Percentiles rank a stretch among this genome's conserved stretches.
These are phyloP conservation scores for Neckera pumila DNA, from an alignment of 225 moss, liverwort and hornwort genomes.

Conservation along the genomic window DNA sequence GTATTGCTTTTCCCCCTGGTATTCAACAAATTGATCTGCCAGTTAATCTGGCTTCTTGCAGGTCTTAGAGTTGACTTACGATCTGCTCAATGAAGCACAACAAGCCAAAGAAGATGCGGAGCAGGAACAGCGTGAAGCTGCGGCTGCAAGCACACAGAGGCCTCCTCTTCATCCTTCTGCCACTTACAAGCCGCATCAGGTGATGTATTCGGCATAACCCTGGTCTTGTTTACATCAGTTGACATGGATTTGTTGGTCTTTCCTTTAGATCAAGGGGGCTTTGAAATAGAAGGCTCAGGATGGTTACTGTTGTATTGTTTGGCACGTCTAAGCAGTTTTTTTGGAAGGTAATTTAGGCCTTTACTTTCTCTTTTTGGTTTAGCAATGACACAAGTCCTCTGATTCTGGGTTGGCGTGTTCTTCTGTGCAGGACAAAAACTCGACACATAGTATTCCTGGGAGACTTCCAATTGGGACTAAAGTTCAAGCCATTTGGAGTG, in stretches of 20 bases:
- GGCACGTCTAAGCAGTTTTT: background rate
- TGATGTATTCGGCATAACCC: background rate
- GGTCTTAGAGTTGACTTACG: slow-evolving; percentile 89
- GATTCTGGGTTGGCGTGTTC: background rate
- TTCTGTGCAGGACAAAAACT: slow-evolving; percentile 29
- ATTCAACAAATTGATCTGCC: slow-evolving; percentile 41
- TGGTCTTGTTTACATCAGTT: background rate
- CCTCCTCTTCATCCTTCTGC: slow-evolving; percentile 31
- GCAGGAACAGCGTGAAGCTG: slow-evolving; percentile 41
- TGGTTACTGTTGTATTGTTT: background rate
- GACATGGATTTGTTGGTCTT: background rate
- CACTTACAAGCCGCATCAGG: slow-evolving; percentile 33
- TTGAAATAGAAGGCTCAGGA: background rate
- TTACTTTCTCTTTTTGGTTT: background rate
- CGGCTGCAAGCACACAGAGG: slow-evolving; percentile 34
- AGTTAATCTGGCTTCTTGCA: slow-evolving; percentile 59
- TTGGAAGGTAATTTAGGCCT: background rate
- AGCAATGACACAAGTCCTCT: background rate
- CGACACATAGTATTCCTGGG: slow-evolving; percentile 38
- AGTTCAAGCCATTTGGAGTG: slow-evolving; percentile 95
- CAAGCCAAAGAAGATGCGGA: slow-evolving; percentile 58
- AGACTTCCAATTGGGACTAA: slow-evolving; percentile 62
- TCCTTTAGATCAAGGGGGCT: background rate
- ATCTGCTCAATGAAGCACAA: slow-evolving; percentile 70
- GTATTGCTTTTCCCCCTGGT: slow-evolving; percentile 1